Percentiles rank a stretch among this genome's conserved stretches.
Conservation (phyloP, 495 filamentous ascomycete species). For the Immersiella caudata region DNA sequence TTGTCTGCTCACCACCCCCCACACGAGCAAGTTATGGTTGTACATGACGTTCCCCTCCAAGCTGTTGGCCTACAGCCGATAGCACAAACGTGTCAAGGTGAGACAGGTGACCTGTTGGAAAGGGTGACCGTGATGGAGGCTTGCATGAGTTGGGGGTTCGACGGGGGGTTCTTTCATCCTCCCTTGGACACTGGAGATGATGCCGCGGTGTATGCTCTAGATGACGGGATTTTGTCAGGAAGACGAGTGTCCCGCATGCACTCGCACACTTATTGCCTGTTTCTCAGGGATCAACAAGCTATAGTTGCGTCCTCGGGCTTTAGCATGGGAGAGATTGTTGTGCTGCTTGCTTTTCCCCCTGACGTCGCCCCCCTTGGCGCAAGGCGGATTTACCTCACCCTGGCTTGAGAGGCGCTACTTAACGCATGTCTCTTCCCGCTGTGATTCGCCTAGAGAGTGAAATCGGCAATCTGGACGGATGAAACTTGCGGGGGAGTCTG, state of each 20-base stretch:
- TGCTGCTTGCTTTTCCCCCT: not conserved
- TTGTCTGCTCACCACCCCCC: not conserved
- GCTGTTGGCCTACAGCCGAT: not conserved
- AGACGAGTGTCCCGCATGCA: not conserved
- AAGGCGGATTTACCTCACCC: not conserved
- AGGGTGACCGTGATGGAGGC: not conserved
- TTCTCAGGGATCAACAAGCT: not conserved
- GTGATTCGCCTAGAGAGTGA: not conserved
- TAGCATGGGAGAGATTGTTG: not conserved
- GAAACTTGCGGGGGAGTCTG: not conserved
- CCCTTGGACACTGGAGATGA: not conserved
- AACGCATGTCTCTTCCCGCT: not conserved
- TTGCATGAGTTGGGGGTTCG: conserved; percentile 8
- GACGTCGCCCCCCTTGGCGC: not conserved
- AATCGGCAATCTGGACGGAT: not conserved
- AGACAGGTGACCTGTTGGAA: not conserved
- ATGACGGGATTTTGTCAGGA: not conserved
- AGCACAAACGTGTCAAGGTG: not conserved
- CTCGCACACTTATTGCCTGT: not conserved
- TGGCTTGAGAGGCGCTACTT: not conserved
- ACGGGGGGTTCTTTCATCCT: not conserved
- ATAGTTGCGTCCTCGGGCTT: not conserved
- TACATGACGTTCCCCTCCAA: not conserved
- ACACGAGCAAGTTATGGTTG: not conserved
- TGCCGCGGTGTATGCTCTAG: not conserved